phyloP scores from a whole-genome alignment of 352 stramenopile genomes.

The Phytophthora rubi region DNA sequence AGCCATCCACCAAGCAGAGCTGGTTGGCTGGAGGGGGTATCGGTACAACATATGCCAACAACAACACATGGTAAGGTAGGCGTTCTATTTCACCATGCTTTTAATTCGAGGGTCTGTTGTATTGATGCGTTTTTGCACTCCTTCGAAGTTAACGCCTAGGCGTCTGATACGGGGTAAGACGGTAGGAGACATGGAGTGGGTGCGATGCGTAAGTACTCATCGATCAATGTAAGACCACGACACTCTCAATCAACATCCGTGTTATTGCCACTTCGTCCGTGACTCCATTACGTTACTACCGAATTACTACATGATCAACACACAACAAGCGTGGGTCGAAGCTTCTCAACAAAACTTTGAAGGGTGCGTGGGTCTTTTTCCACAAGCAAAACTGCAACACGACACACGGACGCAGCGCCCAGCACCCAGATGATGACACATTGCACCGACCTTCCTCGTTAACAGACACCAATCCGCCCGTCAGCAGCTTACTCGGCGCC shows the following conservation, averaged over 20 bases:
- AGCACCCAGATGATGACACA: constrained; percentile 1
- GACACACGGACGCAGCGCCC: constrained; percentile 12
- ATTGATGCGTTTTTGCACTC: no score
- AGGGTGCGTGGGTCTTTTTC: constrained; percentile 9
- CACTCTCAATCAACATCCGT: constrained; percentile 17
- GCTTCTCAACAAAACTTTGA: constrained; percentile 14
- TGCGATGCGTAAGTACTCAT: background rate
- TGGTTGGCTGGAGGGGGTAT: no score
- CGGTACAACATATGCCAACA: no score
- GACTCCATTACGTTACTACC: constrained; percentile 7
- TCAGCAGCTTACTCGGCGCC: constrained; percentile 17
- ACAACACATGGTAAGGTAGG: no score
- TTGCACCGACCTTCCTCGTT: constrained; percentile 8
- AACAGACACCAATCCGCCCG: background rate
- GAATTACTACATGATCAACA: constrained; percentile 8
- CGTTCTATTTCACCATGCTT: no score
- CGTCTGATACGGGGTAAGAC: no score
- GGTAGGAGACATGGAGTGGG: constrained; percentile 1
- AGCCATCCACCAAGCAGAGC: no score
- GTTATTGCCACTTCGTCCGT: constrained; percentile 30
- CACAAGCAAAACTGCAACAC: constrained; percentile 22
- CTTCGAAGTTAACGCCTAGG: no score
- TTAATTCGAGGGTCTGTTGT: no score
- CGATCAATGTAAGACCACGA: constrained; percentile 9
- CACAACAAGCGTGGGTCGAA: constrained; percentile 1